phyloP scores from a whole-genome alignment of 2,329 filamentous ascomycete genomes.

The Phyllosticta paracitricarpa region DNA sequence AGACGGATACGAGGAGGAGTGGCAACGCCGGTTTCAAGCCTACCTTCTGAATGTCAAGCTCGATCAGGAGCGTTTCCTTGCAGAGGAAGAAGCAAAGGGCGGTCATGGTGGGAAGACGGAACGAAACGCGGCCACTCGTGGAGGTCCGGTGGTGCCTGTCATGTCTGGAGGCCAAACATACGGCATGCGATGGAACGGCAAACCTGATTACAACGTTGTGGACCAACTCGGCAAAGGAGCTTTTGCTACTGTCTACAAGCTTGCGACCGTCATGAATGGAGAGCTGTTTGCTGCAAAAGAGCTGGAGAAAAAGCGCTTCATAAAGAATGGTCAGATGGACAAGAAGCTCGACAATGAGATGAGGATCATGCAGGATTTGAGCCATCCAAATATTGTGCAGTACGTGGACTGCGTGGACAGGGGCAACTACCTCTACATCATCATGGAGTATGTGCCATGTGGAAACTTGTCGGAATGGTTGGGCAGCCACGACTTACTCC shows the following conservation, averaged over 20 bases:
- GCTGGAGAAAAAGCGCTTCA: conserved; percentile 82
- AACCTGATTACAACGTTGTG: conserved; percentile 72
- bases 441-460: conserved; percentile 84
- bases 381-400: conserved; percentile 82
- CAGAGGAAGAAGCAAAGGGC: neutral
- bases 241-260: conserved; percentile 86
- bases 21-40: conserved; percentile 55
- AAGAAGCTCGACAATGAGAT: conserved; percentile 95
- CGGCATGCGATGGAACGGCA: conserved; percentile 73
- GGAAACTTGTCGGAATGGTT: conserved; percentile 77
- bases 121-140: neutral
- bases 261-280: conserved; percentile 78
- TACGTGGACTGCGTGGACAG: conserved; percentile 85
- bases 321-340: conserved; percentile 84
- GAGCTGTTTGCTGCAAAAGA: conserved; percentile 85
- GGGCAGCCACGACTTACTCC: conserved; percentile 48
- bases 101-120: neutral
- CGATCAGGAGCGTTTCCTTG: neutral
- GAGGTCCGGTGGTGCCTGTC: neutral
- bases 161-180: conserved; percentile 29
- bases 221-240: conserved; percentile 81
- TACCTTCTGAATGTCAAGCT: conserved; percentile 43
- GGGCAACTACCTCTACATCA: conserved; percentile 75
- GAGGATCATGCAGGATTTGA: conserved; percentile 80
- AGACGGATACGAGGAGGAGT: conserved; percentile 58